These are phyloP conservation scores for Wickerhamiella musiphila DNA, from an alignment of 805 yeast species.

Conservation along the genomic window DNA sequence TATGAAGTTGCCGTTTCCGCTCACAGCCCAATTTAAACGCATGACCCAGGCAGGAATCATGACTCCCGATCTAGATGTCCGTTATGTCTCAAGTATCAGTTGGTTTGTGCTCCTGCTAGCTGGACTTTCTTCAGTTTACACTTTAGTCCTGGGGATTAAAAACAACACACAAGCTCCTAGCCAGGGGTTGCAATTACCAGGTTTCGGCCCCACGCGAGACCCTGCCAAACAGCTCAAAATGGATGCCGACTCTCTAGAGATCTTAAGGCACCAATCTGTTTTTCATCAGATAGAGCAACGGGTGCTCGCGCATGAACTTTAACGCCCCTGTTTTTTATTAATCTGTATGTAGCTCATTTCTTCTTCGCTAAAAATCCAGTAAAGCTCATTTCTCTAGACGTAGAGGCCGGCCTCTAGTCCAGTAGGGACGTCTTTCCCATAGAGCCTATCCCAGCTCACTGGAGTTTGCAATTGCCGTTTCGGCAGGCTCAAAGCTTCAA, in stretches of 20 bases:
- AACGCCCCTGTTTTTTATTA: neutral
- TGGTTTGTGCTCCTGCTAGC: constrained; percentile 87
- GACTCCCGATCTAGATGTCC: constrained; percentile 70
- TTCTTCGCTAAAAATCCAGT: neutral
- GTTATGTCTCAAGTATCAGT: constrained; percentile 86
- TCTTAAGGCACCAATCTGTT: constrained; percentile 38
- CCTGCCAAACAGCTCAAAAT: constrained; percentile 44
- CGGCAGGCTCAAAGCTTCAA: constrained; percentile 17
- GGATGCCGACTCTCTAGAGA: constrained; percentile 59
- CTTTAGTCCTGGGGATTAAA: constrained; percentile 40
- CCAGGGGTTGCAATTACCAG: constrained; percentile 1
- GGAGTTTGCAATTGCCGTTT: constrained; percentile 27
- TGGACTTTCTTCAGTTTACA: constrained; percentile 67
- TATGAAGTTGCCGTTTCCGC: constrained; percentile 79
- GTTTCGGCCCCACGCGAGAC: constrained; percentile 24
- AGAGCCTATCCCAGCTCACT: constrained; percentile 67
- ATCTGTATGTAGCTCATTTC: neutral
- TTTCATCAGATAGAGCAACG: constrained; percentile 48
- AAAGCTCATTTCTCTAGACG: constrained; percentile 23
- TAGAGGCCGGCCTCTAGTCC: constrained; percentile 68
- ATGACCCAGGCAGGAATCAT: constrained; percentile 81
- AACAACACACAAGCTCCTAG: constrained; percentile 16
- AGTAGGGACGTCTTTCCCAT: constrained; percentile 54
- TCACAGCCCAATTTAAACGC: constrained; percentile 74
- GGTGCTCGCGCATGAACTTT: constrained; percentile 16